Evolutionary conservation across 139 green algal species (phyloP).

Genomic region (Dunaliella primolecta): DNA sequence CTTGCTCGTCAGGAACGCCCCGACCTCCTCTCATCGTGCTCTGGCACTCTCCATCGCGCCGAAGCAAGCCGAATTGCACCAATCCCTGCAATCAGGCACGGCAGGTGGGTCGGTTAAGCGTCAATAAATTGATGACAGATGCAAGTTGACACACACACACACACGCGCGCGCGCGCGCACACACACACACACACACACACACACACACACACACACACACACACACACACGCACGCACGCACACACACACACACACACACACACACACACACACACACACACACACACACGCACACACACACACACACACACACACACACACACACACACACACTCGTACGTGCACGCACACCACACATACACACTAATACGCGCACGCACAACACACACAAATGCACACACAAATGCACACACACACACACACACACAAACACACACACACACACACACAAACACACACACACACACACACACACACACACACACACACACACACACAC

Average conservation of each 20-base stretch:
- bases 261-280: conserved; percentile 5
- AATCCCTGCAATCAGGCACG: background rate
- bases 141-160: too few relatives aligned
- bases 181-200: too few relatives aligned
- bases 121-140: too few relatives aligned
- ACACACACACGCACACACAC: background rate
- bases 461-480: background rate
- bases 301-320: background rate
- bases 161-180: too few relatives aligned
- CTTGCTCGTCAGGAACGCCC: background rate
- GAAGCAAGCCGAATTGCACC: conserved; percentile 19
- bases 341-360: background rate
- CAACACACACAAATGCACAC: too few relatives aligned
- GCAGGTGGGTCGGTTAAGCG: conserved; percentile 10
- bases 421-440: background rate
- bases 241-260: conserved; percentile 1
- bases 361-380: too few relatives aligned
- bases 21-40: background rate
- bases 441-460: background rate
- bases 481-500: background rate
- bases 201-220: too few relatives aligned
- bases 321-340: background rate
- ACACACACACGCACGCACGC: too few relatives aligned
- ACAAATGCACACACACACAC: background rate
- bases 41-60: conserved; percentile 1